Conservation (phyloP, 2,329 filamentous ascomycete genomes). For the Thelonectria rubi region DNA sequence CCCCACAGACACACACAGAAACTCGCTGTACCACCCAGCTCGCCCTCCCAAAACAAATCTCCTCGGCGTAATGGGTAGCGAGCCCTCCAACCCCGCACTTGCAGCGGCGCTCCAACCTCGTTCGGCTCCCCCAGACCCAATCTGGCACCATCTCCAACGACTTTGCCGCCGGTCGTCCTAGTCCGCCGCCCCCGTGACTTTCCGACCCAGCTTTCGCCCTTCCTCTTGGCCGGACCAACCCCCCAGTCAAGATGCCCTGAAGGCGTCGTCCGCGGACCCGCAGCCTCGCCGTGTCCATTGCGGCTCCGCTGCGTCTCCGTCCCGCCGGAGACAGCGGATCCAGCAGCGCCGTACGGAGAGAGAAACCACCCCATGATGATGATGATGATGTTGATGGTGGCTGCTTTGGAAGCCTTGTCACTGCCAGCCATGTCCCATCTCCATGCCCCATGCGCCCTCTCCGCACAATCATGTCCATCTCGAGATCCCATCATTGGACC, state of each 20-base stretch:
- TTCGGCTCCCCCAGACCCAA: constrained; percentile 4
- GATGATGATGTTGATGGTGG: too few species aligned
- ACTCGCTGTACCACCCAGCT: neutral
- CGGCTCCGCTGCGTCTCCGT: constrained; percentile 44
- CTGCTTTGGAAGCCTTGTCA: too few species aligned
- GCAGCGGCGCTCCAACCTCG: constrained; percentile 3
- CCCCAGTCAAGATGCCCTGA: too few species aligned
- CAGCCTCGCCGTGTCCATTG: constrained; percentile 36
- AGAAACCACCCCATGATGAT: too few species aligned
- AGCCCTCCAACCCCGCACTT: constrained; percentile 39
- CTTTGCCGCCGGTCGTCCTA: constrained; percentile 28
- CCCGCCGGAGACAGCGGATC: constrained; percentile 35
- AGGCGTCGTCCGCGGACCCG: constrained; percentile 39
- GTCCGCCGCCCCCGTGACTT: constrained; percentile 32
- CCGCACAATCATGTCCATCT: constrained; percentile 4
- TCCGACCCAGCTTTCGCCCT: constrained; percentile 30
- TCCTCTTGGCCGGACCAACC: constrained; percentile 42
- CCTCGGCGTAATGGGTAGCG: constrained; percentile 42
- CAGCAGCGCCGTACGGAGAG: too few species aligned
- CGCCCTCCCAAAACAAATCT: too few species aligned
- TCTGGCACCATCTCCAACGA: constrained; percentile 21
- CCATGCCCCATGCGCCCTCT: neutral
- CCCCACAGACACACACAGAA: constrained; percentile 8
- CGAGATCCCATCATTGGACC: constrained; percentile 7
- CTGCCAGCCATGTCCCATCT: neutral